phyloP scores from a whole-genome alignment of 441 rosid genomes.

The Erysimum cheiri region DNA sequence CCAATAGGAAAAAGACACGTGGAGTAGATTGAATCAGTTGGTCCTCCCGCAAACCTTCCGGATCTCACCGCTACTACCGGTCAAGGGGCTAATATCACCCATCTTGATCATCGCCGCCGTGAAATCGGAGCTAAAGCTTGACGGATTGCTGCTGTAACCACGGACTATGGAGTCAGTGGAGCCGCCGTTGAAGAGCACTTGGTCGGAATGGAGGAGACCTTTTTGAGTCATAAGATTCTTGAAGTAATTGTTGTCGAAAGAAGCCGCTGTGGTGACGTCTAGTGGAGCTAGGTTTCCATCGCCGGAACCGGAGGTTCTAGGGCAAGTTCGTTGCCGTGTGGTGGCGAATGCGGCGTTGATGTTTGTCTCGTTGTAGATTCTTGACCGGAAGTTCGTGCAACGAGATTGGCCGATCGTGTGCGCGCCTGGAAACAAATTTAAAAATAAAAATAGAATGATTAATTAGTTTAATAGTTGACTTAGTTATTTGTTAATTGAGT shows the following conservation, averaged over 20 bases:
- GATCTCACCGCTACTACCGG: constrained; percentile 77
- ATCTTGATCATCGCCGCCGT: constrained; percentile 76
- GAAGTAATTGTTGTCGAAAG: constrained; percentile 76
- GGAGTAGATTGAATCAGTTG: constrained; percentile 43
- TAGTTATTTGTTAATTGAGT: neutral
- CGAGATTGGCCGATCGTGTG: constrained; percentile 80
- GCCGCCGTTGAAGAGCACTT: constrained; percentile 73
- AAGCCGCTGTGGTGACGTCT: constrained; percentile 60
- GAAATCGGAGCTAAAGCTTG: constrained; percentile 65
- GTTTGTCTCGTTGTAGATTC: constrained; percentile 75
- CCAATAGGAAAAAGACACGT: constrained; percentile 21
- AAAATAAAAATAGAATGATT: neutral
- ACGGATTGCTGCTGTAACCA: constrained; percentile 50
- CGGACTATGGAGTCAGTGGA: constrained; percentile 70
- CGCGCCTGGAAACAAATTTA: constrained; percentile 42
- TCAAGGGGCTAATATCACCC: constrained; percentile 89
- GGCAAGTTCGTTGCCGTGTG: constrained; percentile 60
- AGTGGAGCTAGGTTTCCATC: constrained; percentile 87
- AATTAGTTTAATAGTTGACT: constrained; percentile 22
- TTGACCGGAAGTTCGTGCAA: constrained; percentile 64
- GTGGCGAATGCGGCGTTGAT: constrained; percentile 64
- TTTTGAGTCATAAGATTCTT: constrained; percentile 61
- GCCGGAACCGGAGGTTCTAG: constrained; percentile 56
- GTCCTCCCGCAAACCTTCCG: constrained; percentile 68
- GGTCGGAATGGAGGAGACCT: constrained; percentile 89